These are phyloP conservation scores for Rhazya stricta DNA, from an alignment of 257 asterid genomes.

Conservation along the genomic window DNA sequence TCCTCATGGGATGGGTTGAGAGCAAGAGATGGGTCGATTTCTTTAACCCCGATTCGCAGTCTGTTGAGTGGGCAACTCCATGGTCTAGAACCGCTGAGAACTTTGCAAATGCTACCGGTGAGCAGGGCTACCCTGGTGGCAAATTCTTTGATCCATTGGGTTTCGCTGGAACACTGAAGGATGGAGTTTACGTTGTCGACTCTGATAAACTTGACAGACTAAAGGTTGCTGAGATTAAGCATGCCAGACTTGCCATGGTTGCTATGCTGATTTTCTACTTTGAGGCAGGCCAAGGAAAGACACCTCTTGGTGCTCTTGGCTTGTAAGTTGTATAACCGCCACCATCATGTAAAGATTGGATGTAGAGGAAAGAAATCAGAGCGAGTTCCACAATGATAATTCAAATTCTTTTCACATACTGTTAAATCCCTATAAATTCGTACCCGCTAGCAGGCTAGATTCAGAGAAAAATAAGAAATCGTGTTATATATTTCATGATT, in stretches of 20 bases:
- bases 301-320: conserved; percentile 97
- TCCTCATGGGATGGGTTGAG: conserved; percentile 99
- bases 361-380: conserved; percentile 27
- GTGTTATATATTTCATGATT: no score
- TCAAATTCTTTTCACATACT: background rate
- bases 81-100: conserved; percentile 88
- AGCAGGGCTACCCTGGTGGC: conserved; percentile 95
- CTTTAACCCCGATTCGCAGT: conserved; percentile 86
- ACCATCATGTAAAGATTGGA: conserved; percentile 28
- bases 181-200: conserved; percentile 72
- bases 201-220: conserved; percentile 82
- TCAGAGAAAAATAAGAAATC: background rate
- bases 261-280: conserved; percentile 93
- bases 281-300: conserved; percentile 97
- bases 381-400: conserved; percentile 14
- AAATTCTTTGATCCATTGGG: conserved; percentile 81
- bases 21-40: conserved; percentile 97
- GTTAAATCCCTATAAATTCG: background rate
- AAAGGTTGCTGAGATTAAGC: conserved; percentile 95
- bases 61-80: conserved; percentile 96
- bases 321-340: conserved; percentile 35
- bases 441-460: background rate
- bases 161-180: conserved; percentile 55
- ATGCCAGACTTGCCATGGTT: conserved; percentile 89
- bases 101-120: conserved; percentile 79